phyloP scores from a whole-genome alignment of 1,139 yeast species.

The Kodamaea suecica region DNA sequence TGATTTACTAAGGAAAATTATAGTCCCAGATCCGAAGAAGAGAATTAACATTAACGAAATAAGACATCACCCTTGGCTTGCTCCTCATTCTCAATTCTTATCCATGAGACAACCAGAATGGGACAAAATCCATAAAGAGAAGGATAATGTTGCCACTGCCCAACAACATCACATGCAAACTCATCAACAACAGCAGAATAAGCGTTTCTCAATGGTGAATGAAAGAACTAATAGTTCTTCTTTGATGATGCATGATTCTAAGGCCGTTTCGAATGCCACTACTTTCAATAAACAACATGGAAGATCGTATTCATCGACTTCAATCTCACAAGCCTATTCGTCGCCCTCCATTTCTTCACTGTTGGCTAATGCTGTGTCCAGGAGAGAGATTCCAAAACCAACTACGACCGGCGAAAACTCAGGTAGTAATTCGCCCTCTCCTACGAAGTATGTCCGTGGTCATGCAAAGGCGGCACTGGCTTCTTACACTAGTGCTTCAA shows the following conservation, averaged over 20 bases:
- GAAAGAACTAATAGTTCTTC: conserved; percentile 42
- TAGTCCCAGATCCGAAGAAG: conserved; percentile 81
- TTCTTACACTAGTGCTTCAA: conserved; percentile 52
- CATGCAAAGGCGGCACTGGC: conserved; percentile 38
- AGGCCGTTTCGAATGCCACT: conserved; percentile 12
- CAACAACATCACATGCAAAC: conserved; percentile 7
- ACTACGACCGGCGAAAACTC: conserved; percentile 14
- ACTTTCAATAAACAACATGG: conserved; percentile 22
- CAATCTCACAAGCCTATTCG: conserved; percentile 40
- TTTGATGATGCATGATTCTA: conserved; percentile 23
- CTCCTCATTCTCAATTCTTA: conserved; percentile 75
- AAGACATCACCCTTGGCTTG: conserved; percentile 82
- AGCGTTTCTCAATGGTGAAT: conserved; percentile 46
- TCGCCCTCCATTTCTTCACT: conserved; percentile 55
- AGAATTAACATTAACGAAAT: conserved; percentile 70
- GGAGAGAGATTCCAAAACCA: conserved; percentile 4
- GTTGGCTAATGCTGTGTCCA: conserved; percentile 46
- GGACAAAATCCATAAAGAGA: conserved; percentile 58
- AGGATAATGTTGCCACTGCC: conserved; percentile 12
- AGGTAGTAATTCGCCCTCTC: conserved; percentile 16
- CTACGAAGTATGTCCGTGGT: conserved; percentile 25
- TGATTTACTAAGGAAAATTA: conserved; percentile 78
- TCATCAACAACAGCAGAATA: conserved; percentile 17
- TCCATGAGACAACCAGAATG: conserved; percentile 86
- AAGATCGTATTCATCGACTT: conserved; percentile 45